A percentile compares a stretch with the other conserved stretches of the same genome.
Evolutionary conservation across 768 basidiomycete species (phyloP).

Genomic region (Collybia sordida): DNA sequence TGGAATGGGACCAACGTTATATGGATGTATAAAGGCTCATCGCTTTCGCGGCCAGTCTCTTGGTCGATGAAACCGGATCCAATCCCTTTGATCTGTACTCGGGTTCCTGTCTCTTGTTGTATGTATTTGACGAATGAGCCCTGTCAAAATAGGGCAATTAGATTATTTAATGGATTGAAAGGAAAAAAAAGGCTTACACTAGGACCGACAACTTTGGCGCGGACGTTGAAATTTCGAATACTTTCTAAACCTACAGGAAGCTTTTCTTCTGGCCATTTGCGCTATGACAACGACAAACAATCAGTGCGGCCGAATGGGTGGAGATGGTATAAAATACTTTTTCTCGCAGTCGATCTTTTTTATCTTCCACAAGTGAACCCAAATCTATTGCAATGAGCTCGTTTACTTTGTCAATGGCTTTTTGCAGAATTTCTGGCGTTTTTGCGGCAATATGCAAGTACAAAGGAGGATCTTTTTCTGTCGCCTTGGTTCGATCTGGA

Average conservation of each 20-base stretch:
- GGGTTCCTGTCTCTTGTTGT: conserved; percentile 91
- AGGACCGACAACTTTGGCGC: conserved; percentile 97
- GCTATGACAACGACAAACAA: conserved; percentile 38
- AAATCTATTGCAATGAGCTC: conserved; percentile 72
- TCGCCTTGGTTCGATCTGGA: conserved; percentile 86
- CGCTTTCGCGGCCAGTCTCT: conserved; percentile 77
- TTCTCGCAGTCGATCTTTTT: conserved; percentile 65
- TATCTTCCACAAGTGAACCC: conserved; percentile 77
- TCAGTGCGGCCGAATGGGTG: neutral
- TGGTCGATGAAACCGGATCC: conserved; percentile 95
- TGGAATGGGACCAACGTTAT: conserved; percentile 75
- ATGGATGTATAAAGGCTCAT: conserved; percentile 92
- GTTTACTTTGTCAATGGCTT: conserved; percentile 66
- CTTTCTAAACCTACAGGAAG: conserved; percentile 85
- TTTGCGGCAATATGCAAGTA: conserved; percentile 90
- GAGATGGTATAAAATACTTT: conserved; percentile 41
- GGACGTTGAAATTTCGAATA: conserved; percentile 94
- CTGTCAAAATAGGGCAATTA: conserved; percentile 30
- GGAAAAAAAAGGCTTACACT: conserved; percentile 48
- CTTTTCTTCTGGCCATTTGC: conserved; percentile 99
- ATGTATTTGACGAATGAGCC: conserved; percentile 99
- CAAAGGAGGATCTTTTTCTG: conserved; percentile 87
- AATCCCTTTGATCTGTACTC: conserved; percentile 95
- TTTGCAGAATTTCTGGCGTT: conserved; percentile 60
- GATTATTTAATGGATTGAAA: neutral